Base-by-base conservation (phyloP, 1,284 basidiomycete genomes). In the Apiotrichum montevideense region DNA sequence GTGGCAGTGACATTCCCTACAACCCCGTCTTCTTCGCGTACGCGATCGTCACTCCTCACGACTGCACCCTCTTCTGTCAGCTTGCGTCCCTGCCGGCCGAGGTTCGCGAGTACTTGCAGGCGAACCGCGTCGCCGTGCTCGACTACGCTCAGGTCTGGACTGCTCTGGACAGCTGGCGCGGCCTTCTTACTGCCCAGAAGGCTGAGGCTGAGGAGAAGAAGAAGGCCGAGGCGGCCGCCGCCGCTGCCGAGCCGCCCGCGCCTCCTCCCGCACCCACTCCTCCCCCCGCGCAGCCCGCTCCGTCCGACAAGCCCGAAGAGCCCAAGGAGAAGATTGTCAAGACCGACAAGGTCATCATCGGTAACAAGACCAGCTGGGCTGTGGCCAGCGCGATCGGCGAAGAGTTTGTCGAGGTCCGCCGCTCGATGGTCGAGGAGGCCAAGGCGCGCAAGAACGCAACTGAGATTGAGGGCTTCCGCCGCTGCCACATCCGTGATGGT, bases 1-100 rank as follows among this genome's bases (percentile, higher is more conserved):
- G 95, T 59, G 93, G 94, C 1, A 84, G 85, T 2, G 94, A 98
- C 72, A 95, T 98, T 61, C 86, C 87, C 41, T 98, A 84, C 78
- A 98, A 96, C 70, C 92, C 92, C 62, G 94, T 98, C 29, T 98
- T 98, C 80, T 96, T 97, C 70, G 85, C 89, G 0, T 97, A 94
- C 71, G 88, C 90, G 2, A 80, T 95, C 40, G 79, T 98, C 35
- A 87, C 87, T 2, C 75, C 77, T 11, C 80, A 87, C 48, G 80
- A 81, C 3, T 84, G 84, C 0, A 79, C 83, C 4, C 78, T 98
- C 1, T 98, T 95, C 73, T 79, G 92, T 55, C 80, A 94, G 58
- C 78, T 80, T 1, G 72, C 78, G 2, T 86, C 90, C 63, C 72
- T 93, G 11, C 80, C 82, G 33, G 79, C 82, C 29, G 79, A 77